A percentile compares a stretch with the other conserved stretches of the same genome.
phyloP scores from a whole-genome alignment of 257 asterid genomes.

The Capsicum pubescens region DNA sequence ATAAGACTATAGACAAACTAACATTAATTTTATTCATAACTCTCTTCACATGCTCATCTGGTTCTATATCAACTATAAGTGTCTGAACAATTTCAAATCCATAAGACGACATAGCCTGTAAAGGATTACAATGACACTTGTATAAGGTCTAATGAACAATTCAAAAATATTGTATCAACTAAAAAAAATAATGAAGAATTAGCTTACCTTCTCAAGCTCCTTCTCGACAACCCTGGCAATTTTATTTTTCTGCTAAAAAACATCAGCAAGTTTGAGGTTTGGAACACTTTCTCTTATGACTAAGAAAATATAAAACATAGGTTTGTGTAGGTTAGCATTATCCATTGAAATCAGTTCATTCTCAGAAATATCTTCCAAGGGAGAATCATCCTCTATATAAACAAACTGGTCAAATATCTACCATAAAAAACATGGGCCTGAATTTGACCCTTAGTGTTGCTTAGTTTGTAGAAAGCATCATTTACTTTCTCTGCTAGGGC shows the following conservation, averaged over 20 bases:
- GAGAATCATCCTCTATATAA: background rate
- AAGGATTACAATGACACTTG: background rate
- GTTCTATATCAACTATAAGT: slow-evolving; percentile 50
- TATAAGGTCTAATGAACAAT: background rate
- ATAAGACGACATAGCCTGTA: slow-evolving; percentile 51
- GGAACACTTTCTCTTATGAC: slow-evolving; percentile 52
- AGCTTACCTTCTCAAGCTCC: slow-evolving; percentile 46
- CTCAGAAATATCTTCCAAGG: background rate
- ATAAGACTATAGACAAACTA: slow-evolving; percentile 25
- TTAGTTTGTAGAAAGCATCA: slow-evolving; percentile 44
- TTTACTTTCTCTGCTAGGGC: slow-evolving; percentile 43
- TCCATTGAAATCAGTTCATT: background rate
- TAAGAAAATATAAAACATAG: slow-evolving; percentile 24
- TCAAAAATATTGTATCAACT: background rate
- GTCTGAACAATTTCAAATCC: slow-evolving; percentile 51
- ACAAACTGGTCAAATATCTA: background rate
- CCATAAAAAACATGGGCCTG: slow-evolving; percentile 49
- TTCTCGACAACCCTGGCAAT: slow-evolving; percentile 51
- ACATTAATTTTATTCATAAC: slow-evolving; percentile 52
- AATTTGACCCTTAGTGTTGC: slow-evolving; percentile 41
- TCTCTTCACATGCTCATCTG: slow-evolving; percentile 51
- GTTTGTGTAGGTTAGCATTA: background rate
- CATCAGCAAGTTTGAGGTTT: slow-evolving; percentile 40
- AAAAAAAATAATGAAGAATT: background rate
- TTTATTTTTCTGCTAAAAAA: slow-evolving; percentile 49